Base-by-base conservation (phyloP, 768 basidiomycete genomes). In the Termitomyces sp. region DNA sequence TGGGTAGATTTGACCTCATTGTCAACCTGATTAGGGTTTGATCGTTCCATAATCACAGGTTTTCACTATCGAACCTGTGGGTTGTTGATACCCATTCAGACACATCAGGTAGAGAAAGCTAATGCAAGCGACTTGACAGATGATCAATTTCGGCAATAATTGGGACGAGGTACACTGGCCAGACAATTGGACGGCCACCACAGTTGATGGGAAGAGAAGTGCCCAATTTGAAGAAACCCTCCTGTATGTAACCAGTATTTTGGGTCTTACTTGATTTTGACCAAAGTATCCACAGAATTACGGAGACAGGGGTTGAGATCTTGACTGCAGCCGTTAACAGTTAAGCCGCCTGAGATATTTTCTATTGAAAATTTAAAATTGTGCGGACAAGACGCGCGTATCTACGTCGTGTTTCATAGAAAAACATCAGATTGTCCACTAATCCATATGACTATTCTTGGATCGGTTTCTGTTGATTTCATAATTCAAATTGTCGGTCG, bases 141-240 rank as follows among this genome's bases (percentile, higher is more conserved):
- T 98, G 95, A 86, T 97, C 63, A 98, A 98, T 70, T 70, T 92
- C 20, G 95, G 95, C 6, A 78, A 80, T 53, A 84, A 78, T 61
- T 90, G 88, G 85, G 82, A 82, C 32, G 82, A 84, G 55, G 77
- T 86, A 22, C 92, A 94, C 68, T 94, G 94, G 94, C 88, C 88
- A 33, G 94, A 96, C 70, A 87, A 93, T 67, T 98, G 96, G 96
- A 98, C 96, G 3, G 93, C 95, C 1, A 92, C 89, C 22, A 99
- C 97, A 5, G 72, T 81, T 13, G 96, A 98, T 72, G 96, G 94
- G 24, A 90, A 89, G 70, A 78, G 82, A 56, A 94, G 92, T 59
- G 97, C 97, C 1, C 97, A 99, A 67, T 99, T 98, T 68, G 97
- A 99, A 70, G 97, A 99, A 67, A 98, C 96, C 1, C 75, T 99